A percentile compares a stretch with the other conserved stretches of the same genome.
Conservation (phyloP, 805 yeast genomes). For the Phaffomyces thermotolerans region DNA sequence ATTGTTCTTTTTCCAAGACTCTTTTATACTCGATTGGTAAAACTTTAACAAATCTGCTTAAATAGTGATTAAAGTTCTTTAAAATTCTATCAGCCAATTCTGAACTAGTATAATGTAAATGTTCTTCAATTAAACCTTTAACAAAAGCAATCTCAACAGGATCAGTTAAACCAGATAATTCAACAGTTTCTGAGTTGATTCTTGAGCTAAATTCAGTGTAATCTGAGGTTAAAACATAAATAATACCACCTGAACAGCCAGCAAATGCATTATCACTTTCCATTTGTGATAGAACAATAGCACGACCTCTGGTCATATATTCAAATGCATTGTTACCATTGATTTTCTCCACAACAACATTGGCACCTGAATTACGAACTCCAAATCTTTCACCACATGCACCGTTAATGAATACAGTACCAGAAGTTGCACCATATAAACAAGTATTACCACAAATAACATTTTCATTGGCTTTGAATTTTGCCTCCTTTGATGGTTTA, state of each 20-base stretch:
- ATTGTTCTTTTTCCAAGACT: constrained; percentile 71
- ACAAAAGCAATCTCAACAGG: constrained; percentile 92
- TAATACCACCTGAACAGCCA: constrained; percentile 99
- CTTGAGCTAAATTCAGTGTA: constrained; percentile 73
- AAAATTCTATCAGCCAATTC: constrained; percentile 80
- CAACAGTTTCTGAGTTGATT: constrained; percentile 79
- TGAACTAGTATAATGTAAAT: constrained; percentile 89
- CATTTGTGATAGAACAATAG: constrained; percentile 83
- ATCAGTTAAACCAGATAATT: constrained; percentile 66
- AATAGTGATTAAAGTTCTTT: constrained; percentile 78
- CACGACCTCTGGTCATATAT: constrained; percentile 99
- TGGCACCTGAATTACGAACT: constrained; percentile 97
- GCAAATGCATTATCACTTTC: constrained; percentile 86
- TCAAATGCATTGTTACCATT: constrained; percentile 99
- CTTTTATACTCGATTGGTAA: constrained; percentile 87
- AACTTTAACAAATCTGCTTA: constrained; percentile 88
- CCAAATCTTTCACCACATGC: constrained; percentile 98
- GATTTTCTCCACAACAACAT: constrained; percentile 87
- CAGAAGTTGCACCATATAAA: constrained; percentile 95
- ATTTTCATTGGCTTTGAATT: constrained; percentile 91
- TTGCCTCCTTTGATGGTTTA: constrained; percentile 81
- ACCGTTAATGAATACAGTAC: constrained; percentile 90
- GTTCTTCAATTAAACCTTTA: constrained; percentile 90
- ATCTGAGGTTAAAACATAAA: constrained; percentile 91
- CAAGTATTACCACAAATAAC: constrained; percentile 96